Conservation (phyloP, 352 stramenopile species). For the Pythium monospermum region DNA sequence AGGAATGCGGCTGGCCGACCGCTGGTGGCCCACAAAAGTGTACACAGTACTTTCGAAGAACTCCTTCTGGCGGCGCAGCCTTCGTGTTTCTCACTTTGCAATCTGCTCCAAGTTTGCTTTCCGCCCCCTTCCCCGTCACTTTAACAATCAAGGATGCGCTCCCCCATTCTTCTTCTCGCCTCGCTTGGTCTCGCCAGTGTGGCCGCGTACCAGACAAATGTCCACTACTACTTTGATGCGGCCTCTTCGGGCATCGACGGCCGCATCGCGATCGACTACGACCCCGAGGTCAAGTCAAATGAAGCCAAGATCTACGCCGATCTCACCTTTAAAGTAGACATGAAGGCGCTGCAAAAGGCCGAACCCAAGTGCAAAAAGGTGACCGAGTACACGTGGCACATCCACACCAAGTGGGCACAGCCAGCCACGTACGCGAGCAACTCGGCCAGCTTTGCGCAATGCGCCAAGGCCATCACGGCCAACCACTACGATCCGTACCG, state of each 20-base stretch:
- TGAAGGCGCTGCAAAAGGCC: slow-evolving; percentile 10
- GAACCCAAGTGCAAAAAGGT: slow-evolving; percentile 21
- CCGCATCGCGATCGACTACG: background rate
- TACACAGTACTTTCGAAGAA: too few species aligned
- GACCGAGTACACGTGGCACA: slow-evolving; percentile 19
- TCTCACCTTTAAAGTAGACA: slow-evolving; percentile 17
- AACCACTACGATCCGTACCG: slow-evolving; percentile 25
- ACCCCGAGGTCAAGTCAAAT: background rate
- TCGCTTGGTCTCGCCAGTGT: too few species aligned
- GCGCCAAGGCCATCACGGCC: slow-evolving; percentile 10
- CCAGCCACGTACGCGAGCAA: background rate
- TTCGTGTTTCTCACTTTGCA: too few species aligned
- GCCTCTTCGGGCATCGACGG: slow-evolving; percentile 7
- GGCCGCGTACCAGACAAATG: too few species aligned
- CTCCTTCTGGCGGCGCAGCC: too few species aligned
- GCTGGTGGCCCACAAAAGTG: too few species aligned
- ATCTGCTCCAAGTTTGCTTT: too few species aligned
- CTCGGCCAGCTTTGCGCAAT: slow-evolving; percentile 11
- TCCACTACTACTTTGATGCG: too few species aligned
- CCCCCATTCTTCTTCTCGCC: too few species aligned
- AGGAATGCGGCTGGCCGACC: too few species aligned
- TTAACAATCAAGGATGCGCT: too few species aligned
- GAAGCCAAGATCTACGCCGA: slow-evolving; percentile 16
- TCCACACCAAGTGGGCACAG: slow-evolving; percentile 21
- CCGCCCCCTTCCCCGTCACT: too few species aligned